These are phyloP conservation scores for Alternaria triticimaculans DNA, from an alignment of 2,329 filamentous ascomycete species.

Conservation along the genomic window DNA sequence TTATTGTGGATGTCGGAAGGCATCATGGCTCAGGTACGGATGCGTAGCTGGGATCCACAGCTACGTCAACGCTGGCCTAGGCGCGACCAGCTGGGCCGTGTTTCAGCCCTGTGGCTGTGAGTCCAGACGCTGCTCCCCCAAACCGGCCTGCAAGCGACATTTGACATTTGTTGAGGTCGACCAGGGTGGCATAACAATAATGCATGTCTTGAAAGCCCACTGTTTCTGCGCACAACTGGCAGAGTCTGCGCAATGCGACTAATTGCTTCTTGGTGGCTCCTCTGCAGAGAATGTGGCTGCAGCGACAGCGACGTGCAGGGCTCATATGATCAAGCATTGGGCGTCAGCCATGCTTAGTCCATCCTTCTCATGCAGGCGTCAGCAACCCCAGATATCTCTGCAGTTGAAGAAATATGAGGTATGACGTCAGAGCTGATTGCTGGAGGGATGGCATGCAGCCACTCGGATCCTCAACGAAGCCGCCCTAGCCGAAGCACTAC, in stretches of 20 bases:
- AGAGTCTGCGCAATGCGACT: not conserved
- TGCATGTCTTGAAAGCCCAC: not conserved
- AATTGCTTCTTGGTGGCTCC: not conserved
- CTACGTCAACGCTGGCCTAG: conserved; percentile 12
- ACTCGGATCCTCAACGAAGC: not conserved
- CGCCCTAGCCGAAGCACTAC: conserved; percentile 1
- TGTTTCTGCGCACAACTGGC: not conserved
- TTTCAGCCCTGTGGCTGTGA: conserved; percentile 10
- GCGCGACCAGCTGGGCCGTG: conserved; percentile 2
- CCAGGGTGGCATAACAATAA: not conserved
- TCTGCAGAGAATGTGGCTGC: not conserved
- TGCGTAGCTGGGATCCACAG: not conserved
- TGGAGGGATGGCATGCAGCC: not conserved
- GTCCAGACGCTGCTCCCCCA: not conserved
- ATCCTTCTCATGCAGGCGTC: not conserved
- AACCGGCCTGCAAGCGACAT: not conserved
- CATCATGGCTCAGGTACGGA: conserved; percentile 2
- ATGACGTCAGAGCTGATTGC: not conserved
- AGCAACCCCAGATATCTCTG: not conserved
- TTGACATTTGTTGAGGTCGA: not conserved
- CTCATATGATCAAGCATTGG: not conserved
- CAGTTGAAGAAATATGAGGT: not conserved
- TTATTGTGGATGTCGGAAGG: not conserved
- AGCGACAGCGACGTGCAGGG: not conserved
- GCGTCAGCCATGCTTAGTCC: not conserved